Conservation (phyloP, 164 flowering plant species). For the Umbellularia californica region DNA sequence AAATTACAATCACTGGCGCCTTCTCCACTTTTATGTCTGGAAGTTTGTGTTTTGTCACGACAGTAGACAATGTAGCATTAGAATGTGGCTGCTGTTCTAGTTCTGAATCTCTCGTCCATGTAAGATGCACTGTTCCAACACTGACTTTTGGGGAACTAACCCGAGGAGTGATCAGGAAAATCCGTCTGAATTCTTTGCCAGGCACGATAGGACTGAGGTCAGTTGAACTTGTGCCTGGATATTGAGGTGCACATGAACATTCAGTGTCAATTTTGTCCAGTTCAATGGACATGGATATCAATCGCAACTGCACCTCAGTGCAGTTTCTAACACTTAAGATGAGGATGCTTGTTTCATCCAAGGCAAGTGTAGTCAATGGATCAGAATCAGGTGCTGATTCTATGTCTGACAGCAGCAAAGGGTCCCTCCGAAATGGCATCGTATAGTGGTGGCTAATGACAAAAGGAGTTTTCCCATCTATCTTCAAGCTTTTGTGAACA, state of each 20-base stretch:
- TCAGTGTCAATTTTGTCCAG: slow-evolving; percentile 31
- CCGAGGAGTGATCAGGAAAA: slow-evolving; percentile 57
- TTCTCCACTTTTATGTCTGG: slow-evolving; percentile 69
- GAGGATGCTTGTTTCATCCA: slow-evolving; percentile 58
- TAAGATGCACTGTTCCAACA: slow-evolving; percentile 53
- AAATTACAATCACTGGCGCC: slow-evolving; percentile 56
- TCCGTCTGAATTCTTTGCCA: slow-evolving; percentile 80
- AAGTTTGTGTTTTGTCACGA: slow-evolving; percentile 57
- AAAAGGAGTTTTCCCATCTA: slow-evolving; percentile 78
- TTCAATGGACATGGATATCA: slow-evolving; percentile 58
- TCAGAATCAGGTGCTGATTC: slow-evolving; percentile 40
- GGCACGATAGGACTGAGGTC: slow-evolving; percentile 51
- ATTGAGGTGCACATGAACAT: slow-evolving; percentile 30
- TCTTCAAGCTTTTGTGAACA: slow-evolving; percentile 88
- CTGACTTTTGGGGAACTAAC: slow-evolving; percentile 28
- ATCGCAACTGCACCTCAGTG: slow-evolving; percentile 66
- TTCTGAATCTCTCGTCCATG: slow-evolving; percentile 58
- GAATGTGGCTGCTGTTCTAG: slow-evolving; percentile 18
- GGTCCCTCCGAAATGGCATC: slow-evolving; percentile 72
- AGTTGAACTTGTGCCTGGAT: slow-evolving; percentile 24
- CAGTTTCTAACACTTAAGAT: slow-evolving; percentile 64
- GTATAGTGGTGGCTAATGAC: slow-evolving; percentile 51
- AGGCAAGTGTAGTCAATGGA: slow-evolving; percentile 43
- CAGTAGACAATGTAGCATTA: slow-evolving; percentile 17
- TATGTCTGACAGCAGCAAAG: slow-evolving; percentile 60